These are phyloP conservation scores for Tephrocybe sp. DNA, from an alignment of 768 basidiomycete species.

Conservation along the genomic window DNA sequence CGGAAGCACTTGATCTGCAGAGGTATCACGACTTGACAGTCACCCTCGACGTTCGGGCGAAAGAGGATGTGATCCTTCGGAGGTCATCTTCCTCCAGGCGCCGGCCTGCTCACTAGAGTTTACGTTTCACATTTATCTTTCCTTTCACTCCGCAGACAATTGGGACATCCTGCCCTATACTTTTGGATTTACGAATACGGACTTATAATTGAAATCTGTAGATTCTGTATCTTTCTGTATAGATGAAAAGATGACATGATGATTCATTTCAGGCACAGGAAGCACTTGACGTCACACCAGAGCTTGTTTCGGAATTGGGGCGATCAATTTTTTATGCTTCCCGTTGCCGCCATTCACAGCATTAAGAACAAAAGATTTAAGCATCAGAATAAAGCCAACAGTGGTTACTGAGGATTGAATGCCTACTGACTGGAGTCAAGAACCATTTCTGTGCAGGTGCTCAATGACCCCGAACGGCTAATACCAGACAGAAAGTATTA, in stretches of 20 bases:
- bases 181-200: constrained; percentile 9
- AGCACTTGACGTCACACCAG: constrained; percentile 12
- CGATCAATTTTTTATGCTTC: not conserved
- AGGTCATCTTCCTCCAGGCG: constrained; percentile 33
- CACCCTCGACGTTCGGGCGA: constrained; percentile 64
- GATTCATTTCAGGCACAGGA: constrained; percentile 8
- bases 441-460: too few species aligned
- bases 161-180: not conserved
- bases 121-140: not conserved
- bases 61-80: constrained; percentile 44
- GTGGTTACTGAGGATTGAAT: too few species aligned
- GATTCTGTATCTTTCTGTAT: too few species aligned
- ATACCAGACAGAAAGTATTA: not conserved
- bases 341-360: not conserved
- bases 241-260: constrained; percentile 3
- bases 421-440: too few species aligned
- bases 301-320: not conserved
- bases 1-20: constrained; percentile 74
- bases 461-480: too few species aligned
- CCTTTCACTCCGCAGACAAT: not conserved
- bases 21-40: constrained; percentile 70
- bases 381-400: too few species aligned
- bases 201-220: constrained; percentile 2
- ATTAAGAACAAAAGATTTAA: too few species aligned
- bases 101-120: constrained; percentile 22